Evolutionary conservation across 768 basidiomycete genomes (phyloP).

Genomic region (Termitomyces eurrhizus): DNA sequence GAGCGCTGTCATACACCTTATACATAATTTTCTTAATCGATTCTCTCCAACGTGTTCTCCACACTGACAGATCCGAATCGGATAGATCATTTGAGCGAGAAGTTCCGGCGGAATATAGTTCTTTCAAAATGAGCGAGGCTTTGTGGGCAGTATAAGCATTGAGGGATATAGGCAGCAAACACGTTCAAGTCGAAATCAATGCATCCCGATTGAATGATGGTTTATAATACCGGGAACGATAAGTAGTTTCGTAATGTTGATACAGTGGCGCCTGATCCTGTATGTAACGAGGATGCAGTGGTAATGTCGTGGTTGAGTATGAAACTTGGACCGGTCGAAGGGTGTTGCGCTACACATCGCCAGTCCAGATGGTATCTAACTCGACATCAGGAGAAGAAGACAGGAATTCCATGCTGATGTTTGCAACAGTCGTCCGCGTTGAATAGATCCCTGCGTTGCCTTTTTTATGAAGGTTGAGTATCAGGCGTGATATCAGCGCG

Average conservation of each 20-base stretch:
- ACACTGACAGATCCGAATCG: neutral
- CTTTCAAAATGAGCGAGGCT: neutral
- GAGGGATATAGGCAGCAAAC: neutral
- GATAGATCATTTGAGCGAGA: neutral
- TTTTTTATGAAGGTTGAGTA: constrained; percentile 49
- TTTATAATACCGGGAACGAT: neutral
- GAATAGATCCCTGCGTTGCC: constrained; percentile 32
- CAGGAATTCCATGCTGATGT: constrained; percentile 18
- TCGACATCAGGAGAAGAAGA: constrained; percentile 14
- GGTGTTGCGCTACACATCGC: constrained; percentile 4
- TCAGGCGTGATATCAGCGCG: constrained; percentile 50
- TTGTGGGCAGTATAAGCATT: neutral
- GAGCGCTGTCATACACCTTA: neutral
- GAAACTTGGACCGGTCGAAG: too few relatives aligned
- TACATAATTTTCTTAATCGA: neutral
- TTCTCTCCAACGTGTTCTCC: neutral
- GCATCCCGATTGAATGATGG: neutral
- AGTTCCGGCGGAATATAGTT: neutral
- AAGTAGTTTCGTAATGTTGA: neutral
- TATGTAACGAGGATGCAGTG: neutral
- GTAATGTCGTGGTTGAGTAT: neutral
- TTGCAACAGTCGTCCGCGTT: constrained; percentile 7
- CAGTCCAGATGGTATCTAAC: constrained; percentile 24
- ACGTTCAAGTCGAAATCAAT: neutral
- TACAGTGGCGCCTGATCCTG: neutral